Conservation (phyloP, 2,329 filamentous ascomycete species). For the Colletotrichum sp. region DNA sequence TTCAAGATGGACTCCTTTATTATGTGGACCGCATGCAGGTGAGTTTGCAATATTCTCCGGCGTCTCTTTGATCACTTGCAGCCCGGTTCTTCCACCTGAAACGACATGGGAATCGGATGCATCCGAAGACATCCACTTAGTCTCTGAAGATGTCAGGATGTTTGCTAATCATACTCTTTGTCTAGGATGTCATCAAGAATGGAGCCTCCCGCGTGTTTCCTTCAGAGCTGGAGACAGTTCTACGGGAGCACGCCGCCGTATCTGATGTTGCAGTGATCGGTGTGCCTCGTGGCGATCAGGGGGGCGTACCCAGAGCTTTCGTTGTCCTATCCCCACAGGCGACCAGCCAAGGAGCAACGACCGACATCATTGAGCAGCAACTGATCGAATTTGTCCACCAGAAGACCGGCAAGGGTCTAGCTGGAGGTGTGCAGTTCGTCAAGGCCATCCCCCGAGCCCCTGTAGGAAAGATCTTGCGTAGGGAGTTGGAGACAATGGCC, state of each 20-base stretch:
- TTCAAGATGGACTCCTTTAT: neutral
- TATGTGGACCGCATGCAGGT: conserved; percentile 2
- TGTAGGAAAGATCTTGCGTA: neutral
- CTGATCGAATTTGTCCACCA: neutral
- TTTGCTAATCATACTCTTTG: neutral
- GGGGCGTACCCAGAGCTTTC: neutral
- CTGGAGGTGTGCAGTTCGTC: neutral
- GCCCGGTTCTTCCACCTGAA: neutral
- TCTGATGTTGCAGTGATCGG: neutral
- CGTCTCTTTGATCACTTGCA: neutral
- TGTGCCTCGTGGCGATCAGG: neutral
- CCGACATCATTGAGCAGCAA: neutral
- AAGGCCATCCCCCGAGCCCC: neutral
- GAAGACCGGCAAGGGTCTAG: neutral
- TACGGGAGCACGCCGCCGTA: neutral
- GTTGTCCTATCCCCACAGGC: neutral
- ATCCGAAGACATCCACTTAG: neutral
- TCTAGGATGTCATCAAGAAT: neutral
- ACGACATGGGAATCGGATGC: neutral
- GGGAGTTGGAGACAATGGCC: neutral
- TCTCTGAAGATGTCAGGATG: no score
- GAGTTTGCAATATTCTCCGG: neutral
- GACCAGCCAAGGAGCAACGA: neutral
- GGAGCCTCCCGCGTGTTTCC: neutral
- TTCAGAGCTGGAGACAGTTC: neutral